Conservation (phyloP, 306 rosid genomes). For the Pterocarpus santalinus region DNA sequence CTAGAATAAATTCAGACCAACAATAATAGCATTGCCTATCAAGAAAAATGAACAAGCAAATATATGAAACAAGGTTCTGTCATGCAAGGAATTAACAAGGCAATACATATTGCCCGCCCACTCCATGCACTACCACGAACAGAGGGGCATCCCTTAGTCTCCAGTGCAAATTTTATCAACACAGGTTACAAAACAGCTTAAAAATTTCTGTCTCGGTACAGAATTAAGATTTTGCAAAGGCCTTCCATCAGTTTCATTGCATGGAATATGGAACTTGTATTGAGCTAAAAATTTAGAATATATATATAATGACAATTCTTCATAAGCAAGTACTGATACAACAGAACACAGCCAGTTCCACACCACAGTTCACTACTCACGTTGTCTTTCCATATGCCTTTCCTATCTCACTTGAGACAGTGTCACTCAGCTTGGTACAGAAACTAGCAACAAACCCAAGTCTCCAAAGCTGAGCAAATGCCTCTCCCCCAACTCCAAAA, state of each 20-base stretch:
- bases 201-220: neutral
- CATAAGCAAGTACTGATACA: conserved; percentile 10
- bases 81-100: conserved; percentile 28
- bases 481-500: conserved; percentile 72
- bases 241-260: conserved; percentile 21
- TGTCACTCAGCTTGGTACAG: conserved; percentile 95
- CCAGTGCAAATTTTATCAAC: neutral
- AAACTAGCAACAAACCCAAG: conserved; percentile 97
- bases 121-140: conserved; percentile 17
- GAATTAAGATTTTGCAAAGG: conserved; percentile 30
- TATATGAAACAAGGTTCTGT: conserved; percentile 1
- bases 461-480: conserved; percentile 75
- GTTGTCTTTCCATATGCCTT: conserved; percentile 94
- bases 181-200: neutral
- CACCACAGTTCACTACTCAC: conserved; percentile 58
- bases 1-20: conserved; percentile 20
- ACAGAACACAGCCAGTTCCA: conserved; percentile 11
- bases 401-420: conserved; percentile 98
- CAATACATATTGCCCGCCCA: conserved; percentile 6
- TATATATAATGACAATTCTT: neutral
- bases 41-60: conserved; percentile 28
- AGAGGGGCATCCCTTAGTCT: neutral
- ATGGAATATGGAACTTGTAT: neutral
- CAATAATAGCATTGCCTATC: neutral
- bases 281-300: neutral